A percentile compares a stretch with the other conserved stretches of the same genome.
Evolutionary conservation across 495 filamentous ascomycete genomes (phyloP).

Genomic region (Penicillium samsonianum): DNA sequence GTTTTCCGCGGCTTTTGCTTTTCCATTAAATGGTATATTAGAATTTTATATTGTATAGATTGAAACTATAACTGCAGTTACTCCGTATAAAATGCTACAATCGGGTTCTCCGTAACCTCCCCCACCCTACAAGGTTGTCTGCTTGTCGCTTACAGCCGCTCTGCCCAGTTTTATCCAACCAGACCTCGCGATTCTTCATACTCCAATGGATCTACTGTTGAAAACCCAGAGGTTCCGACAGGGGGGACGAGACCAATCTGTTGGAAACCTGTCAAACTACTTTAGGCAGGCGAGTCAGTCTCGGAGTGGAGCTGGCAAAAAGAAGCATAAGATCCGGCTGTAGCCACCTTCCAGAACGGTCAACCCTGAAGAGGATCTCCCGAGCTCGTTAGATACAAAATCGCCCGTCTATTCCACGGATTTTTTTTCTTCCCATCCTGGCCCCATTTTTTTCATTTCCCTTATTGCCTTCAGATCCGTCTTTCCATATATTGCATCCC

Average conservation of each 20-base stretch:
- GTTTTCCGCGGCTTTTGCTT: not conserved
- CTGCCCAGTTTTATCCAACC: constrained; percentile 2
- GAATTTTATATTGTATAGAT: not conserved
- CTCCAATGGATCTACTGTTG: constrained; percentile 13
- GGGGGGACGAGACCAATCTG: constrained; percentile 13
- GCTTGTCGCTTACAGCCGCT: constrained; percentile 1
- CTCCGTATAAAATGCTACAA: not conserved
- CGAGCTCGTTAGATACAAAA: constrained; percentile 4
- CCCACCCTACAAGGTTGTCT: not conserved
- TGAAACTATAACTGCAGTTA: not conserved
- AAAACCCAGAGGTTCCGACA: constrained; percentile 25
- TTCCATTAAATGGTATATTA: not conserved
- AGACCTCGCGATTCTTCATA: not conserved
- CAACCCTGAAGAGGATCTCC: constrained; percentile 29
- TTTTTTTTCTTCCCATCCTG: constrained; percentile 3
- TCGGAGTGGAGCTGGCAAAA: constrained; percentile 21
- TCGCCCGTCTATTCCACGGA: constrained; percentile 10
- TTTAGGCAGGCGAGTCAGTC: constrained; percentile 33
- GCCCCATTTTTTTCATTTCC: not conserved
- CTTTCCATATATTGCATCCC: not conserved
- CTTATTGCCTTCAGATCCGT: not conserved
- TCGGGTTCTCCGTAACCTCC: not conserved
- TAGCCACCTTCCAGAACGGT: constrained; percentile 38
- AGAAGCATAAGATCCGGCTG: constrained; percentile 29
- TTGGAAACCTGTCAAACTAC: constrained; percentile 22